A percentile compares a stretch with the other conserved stretches of the same genome.
Evolutionary conservation across 164 flowering plant species (phyloP).

Genomic region (Aristolochia fimbriata): DNA sequence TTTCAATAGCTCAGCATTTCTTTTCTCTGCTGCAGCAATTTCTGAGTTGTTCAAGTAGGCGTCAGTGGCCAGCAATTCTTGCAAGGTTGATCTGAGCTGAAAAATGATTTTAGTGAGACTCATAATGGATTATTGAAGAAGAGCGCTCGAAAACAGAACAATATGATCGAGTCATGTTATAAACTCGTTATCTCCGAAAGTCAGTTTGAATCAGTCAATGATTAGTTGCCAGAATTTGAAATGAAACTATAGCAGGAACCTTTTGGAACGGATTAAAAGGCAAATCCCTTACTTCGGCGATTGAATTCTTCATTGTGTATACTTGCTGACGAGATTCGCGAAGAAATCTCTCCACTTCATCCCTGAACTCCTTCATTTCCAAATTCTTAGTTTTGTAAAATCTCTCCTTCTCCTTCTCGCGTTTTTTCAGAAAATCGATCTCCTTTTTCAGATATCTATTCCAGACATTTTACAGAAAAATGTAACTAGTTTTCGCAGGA

Average conservation of each 20-base stretch:
- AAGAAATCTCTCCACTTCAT: slow-evolving; percentile 15
- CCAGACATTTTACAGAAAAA: not conserved
- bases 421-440: slow-evolving; percentile 33
- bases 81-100: slow-evolving; percentile 34
- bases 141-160: too few species aligned
- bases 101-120: not conserved
- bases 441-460: slow-evolving; percentile 39
- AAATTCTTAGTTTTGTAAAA: slow-evolving; percentile 24
- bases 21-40: slow-evolving; percentile 37
- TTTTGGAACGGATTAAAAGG: not conserved
- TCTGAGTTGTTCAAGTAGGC: slow-evolving; percentile 19
- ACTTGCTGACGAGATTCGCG: slow-evolving; percentile 18
- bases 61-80: slow-evolving; percentile 25
- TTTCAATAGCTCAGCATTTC: slow-evolving; percentile 27
- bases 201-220: not conserved
- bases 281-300: slow-evolving; percentile 26
- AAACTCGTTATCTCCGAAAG: not conserved
- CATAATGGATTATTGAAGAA: not conserved
- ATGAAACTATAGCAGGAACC: not conserved
- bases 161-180: not conserved
- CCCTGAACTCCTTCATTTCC: slow-evolving; percentile 40
- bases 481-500: not conserved
- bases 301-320: slow-evolving; percentile 18
- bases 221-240: not conserved
- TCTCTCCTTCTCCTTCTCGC: slow-evolving; percentile 34